Conservation (phyloP, 805 yeast species). For the Yamadazyma ubonensis region DNA sequence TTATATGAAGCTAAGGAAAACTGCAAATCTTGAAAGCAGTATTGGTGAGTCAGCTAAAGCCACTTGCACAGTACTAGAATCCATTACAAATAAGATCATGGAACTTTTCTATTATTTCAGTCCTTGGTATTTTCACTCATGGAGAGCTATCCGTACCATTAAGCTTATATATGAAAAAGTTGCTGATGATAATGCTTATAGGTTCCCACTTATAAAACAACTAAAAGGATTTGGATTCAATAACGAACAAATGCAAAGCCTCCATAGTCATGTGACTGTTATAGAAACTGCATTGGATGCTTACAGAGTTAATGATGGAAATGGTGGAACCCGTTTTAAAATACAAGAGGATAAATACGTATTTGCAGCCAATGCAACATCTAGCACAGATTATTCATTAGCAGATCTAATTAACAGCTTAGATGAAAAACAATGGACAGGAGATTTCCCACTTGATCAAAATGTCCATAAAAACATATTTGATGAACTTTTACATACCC, state of each 20-base stretch:
- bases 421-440: background rate
- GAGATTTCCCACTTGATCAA: background rate
- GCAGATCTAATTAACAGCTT: background rate
- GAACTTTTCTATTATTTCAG: constrained; percentile 34
- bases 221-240: background rate
- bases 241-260: background rate
- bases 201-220: background rate
- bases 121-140: constrained; percentile 59
- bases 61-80: background rate
- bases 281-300: background rate
- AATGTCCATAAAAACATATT: background rate
- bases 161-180: background rate
- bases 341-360: background rate
- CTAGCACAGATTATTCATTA: background rate
- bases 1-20: constrained; percentile 18
- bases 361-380: background rate
- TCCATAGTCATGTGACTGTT: background rate
- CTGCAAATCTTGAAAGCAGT: background rate
- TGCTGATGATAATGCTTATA: background rate
- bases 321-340: constrained; percentile 3
- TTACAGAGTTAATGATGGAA: constrained; percentile 3
- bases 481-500: background rate
- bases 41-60: background rate
- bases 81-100: background rate
- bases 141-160: constrained; percentile 27